A percentile compares a stretch with the other conserved stretches of the same genome.
phyloP scores from a whole-genome alignment of 331 rosid genomes.

The Rosa hybrid region DNA sequence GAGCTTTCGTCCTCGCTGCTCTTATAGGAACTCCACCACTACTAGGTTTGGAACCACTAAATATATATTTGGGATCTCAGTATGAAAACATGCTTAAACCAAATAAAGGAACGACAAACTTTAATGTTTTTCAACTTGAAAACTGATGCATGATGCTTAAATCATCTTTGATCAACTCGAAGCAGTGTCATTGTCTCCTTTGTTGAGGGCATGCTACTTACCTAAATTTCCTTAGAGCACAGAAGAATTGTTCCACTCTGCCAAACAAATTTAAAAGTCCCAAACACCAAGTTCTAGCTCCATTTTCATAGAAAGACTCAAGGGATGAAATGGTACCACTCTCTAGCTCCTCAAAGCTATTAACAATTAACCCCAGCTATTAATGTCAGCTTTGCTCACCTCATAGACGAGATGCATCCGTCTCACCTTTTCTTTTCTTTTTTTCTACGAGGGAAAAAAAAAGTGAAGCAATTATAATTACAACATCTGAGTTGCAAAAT shows the following conservation, averaged over 20 bases:
- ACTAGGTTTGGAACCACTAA: no score
- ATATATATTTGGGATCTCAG: no score
- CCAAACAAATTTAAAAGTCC: slow-evolving; percentile 24
- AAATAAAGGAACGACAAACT: no score
- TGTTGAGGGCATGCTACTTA: no score
- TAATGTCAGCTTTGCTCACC: slow-evolving; percentile 11
- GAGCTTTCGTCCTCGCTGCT: no score
- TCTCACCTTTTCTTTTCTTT: not conserved
- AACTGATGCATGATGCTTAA: no score
- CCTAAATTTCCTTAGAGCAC: no score
- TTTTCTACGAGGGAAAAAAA: not conserved
- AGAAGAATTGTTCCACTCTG: not conserved
- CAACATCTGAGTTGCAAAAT: slow-evolving; percentile 21
- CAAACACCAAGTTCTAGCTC: slow-evolving; percentile 31
- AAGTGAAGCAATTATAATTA: slow-evolving; percentile 16
- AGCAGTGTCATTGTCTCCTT: no score
- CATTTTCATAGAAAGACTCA: slow-evolving; percentile 21
- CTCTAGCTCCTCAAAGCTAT: slow-evolving; percentile 25
- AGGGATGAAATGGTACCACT: slow-evolving; percentile 7
- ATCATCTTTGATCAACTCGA: no score
- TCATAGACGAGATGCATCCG: not conserved
- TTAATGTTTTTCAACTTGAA: no score
- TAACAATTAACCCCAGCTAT: slow-evolving; percentile 33
- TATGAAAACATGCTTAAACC: no score
- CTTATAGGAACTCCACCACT: no score